Conservation (phyloP, 1,284 basidiomycete genomes). For the Melampsora larici-populina region DNA sequence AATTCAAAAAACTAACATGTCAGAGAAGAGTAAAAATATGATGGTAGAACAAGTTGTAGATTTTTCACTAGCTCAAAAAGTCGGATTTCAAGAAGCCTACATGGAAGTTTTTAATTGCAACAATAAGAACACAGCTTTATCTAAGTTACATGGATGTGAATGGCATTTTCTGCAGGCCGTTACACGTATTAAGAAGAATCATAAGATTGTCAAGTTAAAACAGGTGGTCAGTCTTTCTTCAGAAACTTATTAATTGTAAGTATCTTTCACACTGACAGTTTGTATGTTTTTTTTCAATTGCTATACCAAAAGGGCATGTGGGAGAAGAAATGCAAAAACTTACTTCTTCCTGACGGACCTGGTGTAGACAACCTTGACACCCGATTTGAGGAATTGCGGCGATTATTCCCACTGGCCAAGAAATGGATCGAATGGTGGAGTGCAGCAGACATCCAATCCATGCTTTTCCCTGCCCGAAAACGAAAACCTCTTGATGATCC, state of each 20-base stretch:
- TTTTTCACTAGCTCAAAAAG: no score
- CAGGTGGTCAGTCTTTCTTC: not conserved
- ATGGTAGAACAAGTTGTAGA: no score
- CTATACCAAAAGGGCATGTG: no score
- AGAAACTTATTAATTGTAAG: not conserved
- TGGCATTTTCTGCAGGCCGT: slow-evolving; percentile 3
- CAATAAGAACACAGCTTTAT: not conserved
- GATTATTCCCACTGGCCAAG: not conserved
- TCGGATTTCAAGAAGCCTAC: not conserved
- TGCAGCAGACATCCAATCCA: no score
- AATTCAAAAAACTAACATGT: no score
- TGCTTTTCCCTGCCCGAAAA: not conserved
- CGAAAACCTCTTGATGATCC: no score
- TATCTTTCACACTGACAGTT: no score
- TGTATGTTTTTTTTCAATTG: no score
- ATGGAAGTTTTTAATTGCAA: slow-evolving; percentile 2
- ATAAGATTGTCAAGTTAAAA: not conserved
- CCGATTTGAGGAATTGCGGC: not conserved
- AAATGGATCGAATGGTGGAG: slow-evolving; percentile 11
- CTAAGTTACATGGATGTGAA: not conserved
- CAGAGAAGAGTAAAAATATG: no score
- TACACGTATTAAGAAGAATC: not conserved
- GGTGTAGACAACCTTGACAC: not conserved
- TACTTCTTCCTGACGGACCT: no score
- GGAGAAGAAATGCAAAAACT: no score